Evolutionary conservation across 1,284 basidiomycete genomes (phyloP).

Genomic region (Volvariella volvacea): DNA sequence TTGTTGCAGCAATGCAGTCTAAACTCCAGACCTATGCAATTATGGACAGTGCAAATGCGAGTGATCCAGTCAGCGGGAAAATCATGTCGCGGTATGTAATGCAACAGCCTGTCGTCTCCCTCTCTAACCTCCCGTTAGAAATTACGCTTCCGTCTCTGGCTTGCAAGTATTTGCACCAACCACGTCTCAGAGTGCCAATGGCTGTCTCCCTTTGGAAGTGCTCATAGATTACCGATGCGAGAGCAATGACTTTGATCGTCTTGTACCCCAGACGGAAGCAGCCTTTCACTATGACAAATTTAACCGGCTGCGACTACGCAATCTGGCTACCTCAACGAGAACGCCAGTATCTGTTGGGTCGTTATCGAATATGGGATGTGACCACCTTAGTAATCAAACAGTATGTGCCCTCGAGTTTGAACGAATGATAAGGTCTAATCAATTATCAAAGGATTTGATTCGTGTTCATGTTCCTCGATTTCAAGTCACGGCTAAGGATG

Average conservation of each 20-base stretch:
- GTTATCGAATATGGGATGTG: constrained; percentile 17
- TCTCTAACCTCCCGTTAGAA: constrained; percentile 34
- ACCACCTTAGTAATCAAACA: constrained; percentile 78
- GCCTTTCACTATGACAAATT: constrained; percentile 91
- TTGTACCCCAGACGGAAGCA: constrained; percentile 87
- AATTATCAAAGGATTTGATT: constrained; percentile 62
- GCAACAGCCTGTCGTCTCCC: constrained; percentile 1
- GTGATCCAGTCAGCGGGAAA: constrained; percentile 82
- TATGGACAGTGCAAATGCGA: constrained; percentile 71
- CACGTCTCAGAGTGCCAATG: constrained; percentile 25
- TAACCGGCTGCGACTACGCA: constrained; percentile 83
- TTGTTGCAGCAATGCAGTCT: constrained; percentile 80
- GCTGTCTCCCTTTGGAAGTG: constrained; percentile 81
- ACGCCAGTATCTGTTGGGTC: neutral
- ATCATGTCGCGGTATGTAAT: constrained; percentile 74
- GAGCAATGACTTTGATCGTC: constrained; percentile 78
- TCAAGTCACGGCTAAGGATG: constrained; percentile 83
- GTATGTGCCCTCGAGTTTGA: constrained; percentile 30
- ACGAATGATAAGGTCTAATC: neutral
- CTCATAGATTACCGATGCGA: constrained; percentile 82
- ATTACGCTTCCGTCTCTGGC: constrained; percentile 69
- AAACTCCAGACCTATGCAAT: constrained; percentile 80
- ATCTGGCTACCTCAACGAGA: constrained; percentile 49
- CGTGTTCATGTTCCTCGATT: constrained; percentile 80
- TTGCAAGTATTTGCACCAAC: constrained; percentile 87